These are phyloP conservation scores for Sparassis latifolia DNA, from an alignment of 1,284 basidiomycete species.

Conservation along the genomic window DNA sequence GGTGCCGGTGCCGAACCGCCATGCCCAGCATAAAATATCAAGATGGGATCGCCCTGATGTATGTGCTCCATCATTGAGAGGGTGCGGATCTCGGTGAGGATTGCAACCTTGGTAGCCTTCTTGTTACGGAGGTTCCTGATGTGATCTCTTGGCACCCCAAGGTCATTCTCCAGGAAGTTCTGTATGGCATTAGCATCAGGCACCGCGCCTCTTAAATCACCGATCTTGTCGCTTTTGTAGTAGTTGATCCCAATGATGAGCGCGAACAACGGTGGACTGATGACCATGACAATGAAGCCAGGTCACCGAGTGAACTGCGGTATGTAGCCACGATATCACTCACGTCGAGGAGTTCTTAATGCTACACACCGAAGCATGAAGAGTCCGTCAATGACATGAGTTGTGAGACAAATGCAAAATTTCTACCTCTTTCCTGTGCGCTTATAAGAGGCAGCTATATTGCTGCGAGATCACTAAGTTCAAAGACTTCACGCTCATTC, in stretches of 20 bases:
- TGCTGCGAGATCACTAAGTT: too few relatives aligned
- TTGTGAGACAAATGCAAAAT: too few relatives aligned
- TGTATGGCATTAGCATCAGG: constrained; percentile 52
- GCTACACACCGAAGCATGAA: too few relatives aligned
- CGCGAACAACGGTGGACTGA: constrained; percentile 35
- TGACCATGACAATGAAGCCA: too few relatives aligned
- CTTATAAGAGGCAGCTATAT: too few relatives aligned
- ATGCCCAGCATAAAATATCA: constrained; percentile 66
- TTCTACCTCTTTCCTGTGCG: too few relatives aligned
- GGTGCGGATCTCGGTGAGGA: constrained; percentile 43
- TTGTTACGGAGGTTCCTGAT: constrained; percentile 48
- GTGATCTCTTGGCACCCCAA: constrained; percentile 53
- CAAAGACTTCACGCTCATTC: too few relatives aligned
- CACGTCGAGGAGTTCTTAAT: too few relatives aligned
- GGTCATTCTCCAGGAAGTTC: constrained; percentile 46
- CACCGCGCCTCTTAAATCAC: constrained; percentile 57
- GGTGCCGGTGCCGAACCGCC: constrained; percentile 51
- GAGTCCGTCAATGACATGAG: too few relatives aligned
- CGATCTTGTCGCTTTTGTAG: constrained; percentile 56
- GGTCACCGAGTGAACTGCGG: too few relatives aligned
- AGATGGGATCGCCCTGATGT: constrained; percentile 50
- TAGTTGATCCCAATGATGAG: constrained; percentile 58
- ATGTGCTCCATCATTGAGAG: constrained; percentile 40
- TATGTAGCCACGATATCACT: too few relatives aligned
- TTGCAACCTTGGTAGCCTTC: constrained; percentile 50